Evolutionary conservation across 2,329 filamentous ascomycete genomes (phyloP).

Genomic region (Onygenales sp.): DNA sequence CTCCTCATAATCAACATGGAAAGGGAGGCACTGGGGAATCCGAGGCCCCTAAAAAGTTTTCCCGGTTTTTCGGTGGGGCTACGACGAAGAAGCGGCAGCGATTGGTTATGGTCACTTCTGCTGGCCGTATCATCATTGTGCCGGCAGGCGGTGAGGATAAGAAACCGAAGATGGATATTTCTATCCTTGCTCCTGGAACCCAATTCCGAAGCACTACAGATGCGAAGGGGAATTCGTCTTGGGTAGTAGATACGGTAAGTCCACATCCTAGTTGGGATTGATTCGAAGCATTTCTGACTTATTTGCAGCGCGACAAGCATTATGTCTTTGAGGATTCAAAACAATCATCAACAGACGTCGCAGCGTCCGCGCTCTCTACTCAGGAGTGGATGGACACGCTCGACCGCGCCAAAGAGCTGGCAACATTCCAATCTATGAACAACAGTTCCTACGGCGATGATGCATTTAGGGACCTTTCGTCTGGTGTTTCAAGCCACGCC

Average conservation of each 20-base stretch:
- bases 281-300: background rate
- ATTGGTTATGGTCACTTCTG: slow-evolving; percentile 89
- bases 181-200: slow-evolving; percentile 66
- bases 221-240: slow-evolving; percentile 76
- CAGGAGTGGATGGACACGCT: slow-evolving; percentile 90
- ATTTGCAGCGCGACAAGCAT: slow-evolving; percentile 68
- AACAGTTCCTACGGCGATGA: slow-evolving; percentile 59
- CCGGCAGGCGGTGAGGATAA: slow-evolving; percentile 93
- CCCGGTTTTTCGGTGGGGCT: slow-evolving; percentile 84
- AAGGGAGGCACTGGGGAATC: slow-evolving; percentile 56
- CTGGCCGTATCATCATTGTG: slow-evolving; percentile 78
- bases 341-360: slow-evolving; percentile 53
- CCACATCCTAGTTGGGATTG: background rate
- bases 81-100: slow-evolving; percentile 88
- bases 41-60: slow-evolving; percentile 71
- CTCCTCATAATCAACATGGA: slow-evolving; percentile 63
- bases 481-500: slow-evolving; percentile 58
- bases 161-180: slow-evolving; percentile 84
- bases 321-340: slow-evolving; percentile 93
- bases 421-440: slow-evolving; percentile 52
- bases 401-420: slow-evolving; percentile 77
- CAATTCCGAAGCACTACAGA: slow-evolving; percentile 73
- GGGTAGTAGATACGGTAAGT: slow-evolving; percentile 90
- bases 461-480: slow-evolving; percentile 58
- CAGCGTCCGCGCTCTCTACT: slow-evolving; percentile 57